Evolutionary conservation across 2,329 filamentous ascomycete species (phyloP).

Genomic region (Emergomyces africanus): DNA sequence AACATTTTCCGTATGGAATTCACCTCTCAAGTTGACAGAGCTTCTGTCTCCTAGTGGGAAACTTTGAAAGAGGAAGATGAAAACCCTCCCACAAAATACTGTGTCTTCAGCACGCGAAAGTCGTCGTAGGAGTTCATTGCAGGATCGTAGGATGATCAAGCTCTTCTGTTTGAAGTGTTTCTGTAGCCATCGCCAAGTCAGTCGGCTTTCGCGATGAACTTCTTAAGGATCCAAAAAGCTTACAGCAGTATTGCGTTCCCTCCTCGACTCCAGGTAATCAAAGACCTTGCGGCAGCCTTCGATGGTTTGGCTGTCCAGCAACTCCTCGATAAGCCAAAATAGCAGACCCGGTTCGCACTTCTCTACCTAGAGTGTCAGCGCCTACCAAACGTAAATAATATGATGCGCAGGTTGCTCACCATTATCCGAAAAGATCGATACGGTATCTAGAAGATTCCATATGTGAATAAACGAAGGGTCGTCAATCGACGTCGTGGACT

Average conservation of each 20-base stretch:
- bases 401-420: constrained; percentile 39
- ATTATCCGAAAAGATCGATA: constrained; percentile 77
- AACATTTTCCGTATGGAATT: constrained; percentile 91
- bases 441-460: constrained; percentile 88
- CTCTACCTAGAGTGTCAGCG: constrained; percentile 6
- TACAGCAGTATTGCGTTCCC: constrained; percentile 74
- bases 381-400: background rate
- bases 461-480: constrained; percentile 67
- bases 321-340: constrained; percentile 85
- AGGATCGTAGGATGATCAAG: constrained; percentile 79
- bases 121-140: constrained; percentile 86
- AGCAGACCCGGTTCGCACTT: constrained; percentile 62
- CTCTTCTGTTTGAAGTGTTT: constrained; percentile 71
- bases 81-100: constrained; percentile 92
- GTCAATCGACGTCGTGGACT: constrained; percentile 65
- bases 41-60: constrained; percentile 95
- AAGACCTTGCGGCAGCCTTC: constrained; percentile 83
- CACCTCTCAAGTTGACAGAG: constrained; percentile 88
- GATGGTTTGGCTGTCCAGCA: constrained; percentile 92
- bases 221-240: constrained; percentile 14
- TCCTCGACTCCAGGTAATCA: constrained; percentile 84
- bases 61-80: constrained; percentile 97
- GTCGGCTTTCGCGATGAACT: background rate
- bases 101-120: constrained; percentile 94
- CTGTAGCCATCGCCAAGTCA: constrained; percentile 18